A percentile compares a stretch with the other conserved stretches of the same genome.
Evolutionary conservation across 2,329 filamentous ascomycete species (phyloP).

Genomic region (Chaetomiaceae sp.): DNA sequence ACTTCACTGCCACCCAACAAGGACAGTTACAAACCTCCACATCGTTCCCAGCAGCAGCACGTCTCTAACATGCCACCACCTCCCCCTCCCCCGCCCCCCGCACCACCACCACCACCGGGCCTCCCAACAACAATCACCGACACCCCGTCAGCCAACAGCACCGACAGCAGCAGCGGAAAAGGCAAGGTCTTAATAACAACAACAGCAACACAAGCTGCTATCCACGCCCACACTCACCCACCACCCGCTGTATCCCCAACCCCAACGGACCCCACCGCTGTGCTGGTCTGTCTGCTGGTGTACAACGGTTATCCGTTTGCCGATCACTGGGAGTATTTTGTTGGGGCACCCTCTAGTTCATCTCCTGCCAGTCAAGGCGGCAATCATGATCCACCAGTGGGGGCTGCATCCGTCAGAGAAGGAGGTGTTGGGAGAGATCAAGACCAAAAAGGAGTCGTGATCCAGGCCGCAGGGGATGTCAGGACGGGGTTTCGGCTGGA

Average conservation of each 20-base stretch:
- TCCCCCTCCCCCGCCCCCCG: neutral
- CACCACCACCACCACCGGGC: neutral
- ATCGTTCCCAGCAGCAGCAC: too few species aligned
- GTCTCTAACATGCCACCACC: neutral
- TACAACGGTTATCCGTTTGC: conserved; percentile 20
- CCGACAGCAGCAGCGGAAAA: too few species aligned
- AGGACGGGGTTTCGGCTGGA: conserved; percentile 11
- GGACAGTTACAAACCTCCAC: too few species aligned
- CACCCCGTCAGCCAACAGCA: neutral
- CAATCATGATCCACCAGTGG: too few species aligned
- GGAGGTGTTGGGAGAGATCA: too few species aligned
- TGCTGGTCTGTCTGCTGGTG: conserved; percentile 12
- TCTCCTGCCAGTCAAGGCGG: too few species aligned
- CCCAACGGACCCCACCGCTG: neutral
- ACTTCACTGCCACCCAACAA: too few species aligned
- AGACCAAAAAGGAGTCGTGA: neutral
- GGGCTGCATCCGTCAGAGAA: too few species aligned
- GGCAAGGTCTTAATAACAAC: too few species aligned
- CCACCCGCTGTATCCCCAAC: neutral
- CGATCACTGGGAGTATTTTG: conserved; percentile 20
- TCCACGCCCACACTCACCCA: neutral
- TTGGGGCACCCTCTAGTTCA: neutral
- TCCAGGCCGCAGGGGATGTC: conserved; percentile 14
- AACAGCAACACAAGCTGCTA: too few species aligned
- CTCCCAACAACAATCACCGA: neutral